Conservation (phyloP, 163 green algal genomes). For the Chloromonas sp. region DNA sequence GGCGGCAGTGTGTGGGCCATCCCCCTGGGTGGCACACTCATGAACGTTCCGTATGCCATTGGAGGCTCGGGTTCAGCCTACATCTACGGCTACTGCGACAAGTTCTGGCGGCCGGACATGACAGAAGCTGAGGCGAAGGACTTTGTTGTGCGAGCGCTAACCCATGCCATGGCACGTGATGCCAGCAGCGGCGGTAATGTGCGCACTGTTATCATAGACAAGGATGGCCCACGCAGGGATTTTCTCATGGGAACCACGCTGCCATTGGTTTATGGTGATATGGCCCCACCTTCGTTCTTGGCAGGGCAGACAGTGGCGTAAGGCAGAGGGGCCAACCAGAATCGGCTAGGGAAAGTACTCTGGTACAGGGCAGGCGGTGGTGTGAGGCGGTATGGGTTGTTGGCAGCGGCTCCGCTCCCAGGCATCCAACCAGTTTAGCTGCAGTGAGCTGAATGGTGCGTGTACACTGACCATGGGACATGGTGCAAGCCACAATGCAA, state of each 20-base stretch:
- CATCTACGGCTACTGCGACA: constrained; percentile 84
- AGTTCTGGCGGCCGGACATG: constrained; percentile 78
- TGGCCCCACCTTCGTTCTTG: neutral
- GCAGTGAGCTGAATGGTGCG: too few relatives aligned
- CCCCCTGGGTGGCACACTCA: constrained; percentile 81
- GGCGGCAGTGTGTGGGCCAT: constrained; percentile 77
- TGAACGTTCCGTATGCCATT: constrained; percentile 54
- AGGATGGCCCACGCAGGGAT: constrained; percentile 38
- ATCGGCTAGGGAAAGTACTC: too few relatives aligned
- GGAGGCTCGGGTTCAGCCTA: constrained; percentile 84
- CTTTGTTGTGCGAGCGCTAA: constrained; percentile 65
- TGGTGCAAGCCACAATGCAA: too few relatives aligned
- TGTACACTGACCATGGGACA: too few relatives aligned
- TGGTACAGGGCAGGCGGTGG: too few relatives aligned
- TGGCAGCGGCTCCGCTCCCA: too few relatives aligned
- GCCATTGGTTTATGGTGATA: constrained; percentile 5
- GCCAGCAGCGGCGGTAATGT: constrained; percentile 81
- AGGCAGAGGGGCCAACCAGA: too few relatives aligned
- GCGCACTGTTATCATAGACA: constrained; percentile 71
- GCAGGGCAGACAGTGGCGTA: too few relatives aligned
- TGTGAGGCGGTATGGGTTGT: too few relatives aligned
- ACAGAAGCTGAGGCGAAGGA: constrained; percentile 63
- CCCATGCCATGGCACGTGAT: constrained; percentile 85
- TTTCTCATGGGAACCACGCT: constrained; percentile 31
- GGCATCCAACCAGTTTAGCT: too few relatives aligned